phyloP scores from a whole-genome alignment of 192 early-diverging fungal species.

The Entomortierella beljakovae region DNA sequence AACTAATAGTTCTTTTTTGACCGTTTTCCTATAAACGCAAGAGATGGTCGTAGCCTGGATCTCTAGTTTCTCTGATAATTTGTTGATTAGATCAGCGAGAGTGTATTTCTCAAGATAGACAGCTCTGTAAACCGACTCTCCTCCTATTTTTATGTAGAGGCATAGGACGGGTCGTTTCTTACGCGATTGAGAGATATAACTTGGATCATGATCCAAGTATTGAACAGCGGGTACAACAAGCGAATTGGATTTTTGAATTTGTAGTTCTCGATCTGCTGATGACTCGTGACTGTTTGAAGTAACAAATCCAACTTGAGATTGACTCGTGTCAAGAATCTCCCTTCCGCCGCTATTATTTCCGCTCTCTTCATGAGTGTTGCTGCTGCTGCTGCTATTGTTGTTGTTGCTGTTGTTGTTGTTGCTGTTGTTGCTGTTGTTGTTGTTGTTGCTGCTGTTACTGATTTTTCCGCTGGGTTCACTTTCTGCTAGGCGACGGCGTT shows the following conservation, averaged over 20 bases:
- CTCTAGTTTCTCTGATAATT: conserved; percentile 66
- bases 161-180: conserved; percentile 62
- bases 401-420: conserved; percentile 24
- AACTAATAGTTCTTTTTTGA: conserved; percentile 63
- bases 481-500: conserved; percentile 14
- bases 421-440: background rate
- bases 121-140: conserved; percentile 68
- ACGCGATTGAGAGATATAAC: conserved; percentile 65
- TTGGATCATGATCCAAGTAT: conserved; percentile 71
- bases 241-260: too few relatives aligned
- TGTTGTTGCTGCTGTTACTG: conserved; percentile 16
- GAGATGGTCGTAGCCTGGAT: conserved; percentile 54
- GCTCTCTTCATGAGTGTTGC: background rate
- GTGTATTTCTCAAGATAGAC: conserved; percentile 74
- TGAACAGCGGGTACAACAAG: background rate
- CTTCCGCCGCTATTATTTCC: background rate
- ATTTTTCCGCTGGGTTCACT: background rate
- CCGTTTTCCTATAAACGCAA: conserved; percentile 58
- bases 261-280: too few relatives aligned
- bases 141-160: conserved; percentile 66
- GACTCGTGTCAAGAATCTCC: background rate
- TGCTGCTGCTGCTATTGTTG: conserved; percentile 18
- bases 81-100: conserved; percentile 64
- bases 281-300: too few relatives aligned
- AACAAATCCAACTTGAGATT: conserved; percentile 12